phyloP scores from a whole-genome alignment of 176 grass and related monocot genomes.

The Poa annua region DNA sequence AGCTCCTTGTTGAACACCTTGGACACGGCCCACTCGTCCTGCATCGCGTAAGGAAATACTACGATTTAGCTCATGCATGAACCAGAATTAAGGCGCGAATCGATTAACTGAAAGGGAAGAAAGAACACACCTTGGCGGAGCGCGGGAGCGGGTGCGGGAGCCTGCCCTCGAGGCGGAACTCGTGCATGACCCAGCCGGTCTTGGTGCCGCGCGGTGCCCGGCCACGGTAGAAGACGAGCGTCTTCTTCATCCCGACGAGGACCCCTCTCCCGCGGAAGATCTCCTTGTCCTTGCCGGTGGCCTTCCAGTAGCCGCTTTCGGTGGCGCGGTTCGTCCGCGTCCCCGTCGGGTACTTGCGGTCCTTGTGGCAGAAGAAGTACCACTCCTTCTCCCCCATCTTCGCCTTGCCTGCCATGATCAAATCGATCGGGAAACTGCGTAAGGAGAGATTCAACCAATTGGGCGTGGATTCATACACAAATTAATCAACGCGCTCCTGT shows the following conservation, averaged over 20 bases:
- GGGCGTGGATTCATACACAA: no score
- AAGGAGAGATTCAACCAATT: neutral
- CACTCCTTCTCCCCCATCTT: slow-evolving; percentile 96
- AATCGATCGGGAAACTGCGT: neutral
- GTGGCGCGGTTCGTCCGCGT: slow-evolving; percentile 90
- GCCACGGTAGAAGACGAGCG: slow-evolving; percentile 97
- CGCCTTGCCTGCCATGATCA: slow-evolving; percentile 52
- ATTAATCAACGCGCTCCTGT: no score
- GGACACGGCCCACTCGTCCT: slow-evolving; percentile 95
- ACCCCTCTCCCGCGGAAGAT: slow-evolving; percentile 61
- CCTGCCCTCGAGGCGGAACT: slow-evolving; percentile 83
- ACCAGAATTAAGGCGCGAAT: neutral
- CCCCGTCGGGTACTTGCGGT: slow-evolving; percentile 97
- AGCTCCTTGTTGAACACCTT: slow-evolving; percentile 81
- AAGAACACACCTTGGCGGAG: slow-evolving; percentile 62
- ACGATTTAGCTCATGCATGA: neutral
- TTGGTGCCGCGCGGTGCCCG: slow-evolving; percentile 86
- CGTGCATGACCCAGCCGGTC: slow-evolving; percentile 95
- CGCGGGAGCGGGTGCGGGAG: slow-evolving; percentile 52
- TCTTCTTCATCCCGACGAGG: slow-evolving; percentile 99
- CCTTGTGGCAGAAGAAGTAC: slow-evolving; percentile 95
- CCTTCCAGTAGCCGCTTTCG: slow-evolving; percentile 95
- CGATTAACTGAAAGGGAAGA: neutral
- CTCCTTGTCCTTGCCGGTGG: slow-evolving; percentile 98
- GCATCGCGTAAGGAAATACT: neutral